Conservation (phyloP, 495 filamentous ascomycete genomes). For the Penicillium arizonense region DNA sequence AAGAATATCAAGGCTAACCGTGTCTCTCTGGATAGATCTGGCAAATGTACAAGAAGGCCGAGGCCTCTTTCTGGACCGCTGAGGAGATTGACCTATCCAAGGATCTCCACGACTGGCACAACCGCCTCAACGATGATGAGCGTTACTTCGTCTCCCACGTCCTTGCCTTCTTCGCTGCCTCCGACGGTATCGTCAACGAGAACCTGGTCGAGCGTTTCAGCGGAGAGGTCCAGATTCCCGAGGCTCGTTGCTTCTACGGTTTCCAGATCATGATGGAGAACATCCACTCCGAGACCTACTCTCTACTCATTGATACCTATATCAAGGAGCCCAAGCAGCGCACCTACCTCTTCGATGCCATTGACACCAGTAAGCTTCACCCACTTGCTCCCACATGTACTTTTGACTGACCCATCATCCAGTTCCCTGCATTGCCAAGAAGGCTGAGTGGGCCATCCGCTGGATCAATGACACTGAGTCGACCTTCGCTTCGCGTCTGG, state of each 20-base stretch:
- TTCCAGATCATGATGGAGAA: constrained; percentile 99
- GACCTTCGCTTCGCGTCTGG: constrained; percentile 91
- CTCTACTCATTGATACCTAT: constrained; percentile 98
- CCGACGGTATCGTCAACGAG: constrained; percentile 99
- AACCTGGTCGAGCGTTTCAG: constrained; percentile 98
- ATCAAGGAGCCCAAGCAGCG: constrained; percentile 98
- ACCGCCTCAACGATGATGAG: constrained; percentile 93
- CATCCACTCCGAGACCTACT: constrained; percentile 99
- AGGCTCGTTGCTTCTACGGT: constrained; percentile 99
- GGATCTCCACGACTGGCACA: constrained; percentile 98
- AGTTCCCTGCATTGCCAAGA: constrained; percentile 95
- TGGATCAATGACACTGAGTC: constrained; percentile 94
- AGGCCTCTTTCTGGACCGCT: constrained; percentile 99
- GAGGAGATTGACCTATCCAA: constrained; percentile 99
- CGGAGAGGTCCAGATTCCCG: constrained; percentile 93
- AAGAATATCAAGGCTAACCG: constrained; percentile 22
- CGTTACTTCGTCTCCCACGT: constrained; percentile 98
- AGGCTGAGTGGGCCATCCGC: constrained; percentile 94
- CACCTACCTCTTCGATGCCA: constrained; percentile 93
- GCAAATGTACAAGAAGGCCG: constrained; percentile 99
- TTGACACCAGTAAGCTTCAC: constrained; percentile 79
- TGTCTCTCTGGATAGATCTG: constrained; percentile 66
- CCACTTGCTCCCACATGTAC: neutral
- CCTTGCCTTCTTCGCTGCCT: constrained; percentile 99
- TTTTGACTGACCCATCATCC: constrained; percentile 25